Percentiles rank a stretch among this genome's conserved stretches.
Evolutionary conservation across 2,329 filamentous ascomycete species (phyloP).

Genomic region (Neopestalotiopsis rosae): DNA sequence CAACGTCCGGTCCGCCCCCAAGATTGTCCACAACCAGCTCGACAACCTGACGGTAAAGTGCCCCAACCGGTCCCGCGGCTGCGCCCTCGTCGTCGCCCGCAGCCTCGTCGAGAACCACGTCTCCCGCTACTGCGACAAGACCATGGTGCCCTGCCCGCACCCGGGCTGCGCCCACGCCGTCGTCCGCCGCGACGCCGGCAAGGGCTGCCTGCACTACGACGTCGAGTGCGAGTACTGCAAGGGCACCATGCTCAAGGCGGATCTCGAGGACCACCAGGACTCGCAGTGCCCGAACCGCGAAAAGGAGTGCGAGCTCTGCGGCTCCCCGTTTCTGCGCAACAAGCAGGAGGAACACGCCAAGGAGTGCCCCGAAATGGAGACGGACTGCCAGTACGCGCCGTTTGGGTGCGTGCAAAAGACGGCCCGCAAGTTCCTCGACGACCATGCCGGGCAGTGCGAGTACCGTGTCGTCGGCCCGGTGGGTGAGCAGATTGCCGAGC

Average conservation of each 20-base stretch:
- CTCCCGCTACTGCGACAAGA: slow-evolving; percentile 60
- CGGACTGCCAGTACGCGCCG: slow-evolving; percentile 52
- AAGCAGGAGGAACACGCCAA: slow-evolving; percentile 53
- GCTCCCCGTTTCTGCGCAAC: slow-evolving; percentile 47
- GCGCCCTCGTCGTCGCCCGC: slow-evolving; percentile 54
- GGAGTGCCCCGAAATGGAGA: slow-evolving; percentile 48
- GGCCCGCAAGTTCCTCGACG: slow-evolving; percentile 45
- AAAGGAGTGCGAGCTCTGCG: slow-evolving; percentile 56
- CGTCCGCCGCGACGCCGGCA: slow-evolving; percentile 53
- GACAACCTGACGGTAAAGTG: slow-evolving; percentile 65
- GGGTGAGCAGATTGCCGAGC: slow-evolving; percentile 50
- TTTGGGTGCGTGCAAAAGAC: slow-evolving; percentile 52
- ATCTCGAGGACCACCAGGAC: slow-evolving; percentile 51
- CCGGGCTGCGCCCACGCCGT: slow-evolving; percentile 56
- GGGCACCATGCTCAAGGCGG: slow-evolving; percentile 51
- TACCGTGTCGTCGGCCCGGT: slow-evolving; percentile 60
- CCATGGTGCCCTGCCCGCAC: slow-evolving; percentile 61
- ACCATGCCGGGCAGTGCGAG: slow-evolving; percentile 54
- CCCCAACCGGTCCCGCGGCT: slow-evolving; percentile 58
- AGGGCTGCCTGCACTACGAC: slow-evolving; percentile 60
- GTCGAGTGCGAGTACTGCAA: slow-evolving; percentile 60
- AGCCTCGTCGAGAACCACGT: slow-evolving; percentile 63
- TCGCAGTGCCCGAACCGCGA: slow-evolving; percentile 51
- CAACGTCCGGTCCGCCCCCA: slow-evolving; percentile 40
- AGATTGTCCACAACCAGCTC: slow-evolving; percentile 64